Evolutionary conservation across 441 rosid genomes (phyloP), one percentile per base, ranked within the genome.

Genomic region (Melastoma candidum): DNA sequence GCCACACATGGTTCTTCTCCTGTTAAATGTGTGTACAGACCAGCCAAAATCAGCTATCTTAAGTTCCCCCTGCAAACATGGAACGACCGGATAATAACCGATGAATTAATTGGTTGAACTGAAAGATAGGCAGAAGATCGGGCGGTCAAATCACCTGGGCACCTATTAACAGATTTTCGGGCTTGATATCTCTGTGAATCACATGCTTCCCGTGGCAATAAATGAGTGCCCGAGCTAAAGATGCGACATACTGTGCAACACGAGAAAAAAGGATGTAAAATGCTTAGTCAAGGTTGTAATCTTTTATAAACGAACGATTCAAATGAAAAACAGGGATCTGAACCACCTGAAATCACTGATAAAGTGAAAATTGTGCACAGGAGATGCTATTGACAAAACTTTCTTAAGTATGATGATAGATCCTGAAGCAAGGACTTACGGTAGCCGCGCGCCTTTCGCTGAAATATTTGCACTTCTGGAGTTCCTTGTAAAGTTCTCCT

Each of bases 31-130:
- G 73, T 92, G 98, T 12, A 92, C 98, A 0, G 98, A 92, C 98
- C 95, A 92, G 60, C 97, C 98, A 73, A 92, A 92, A 57, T 92
- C 98, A 29, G 97, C 97, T 71, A 93, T 93, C 82, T 93, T 93
- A 46, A 88, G 95, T 66, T 86, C 98, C 48, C 98, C 98, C 98
- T 88, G 77, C 49, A 12, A 47, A 63, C 32, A 29, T 17, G 8
- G 41, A 32, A 32, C 41, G 8, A 32, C 41, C 6, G 41, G 41
- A 8, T 47, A 13, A 50, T 11, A 1, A 6, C 49, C n/a, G 11
- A 53, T 32, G 17, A 49, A 9, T 47, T 13, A 26, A 10, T 11
- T 27, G 5, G 22, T 12, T 11, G 55, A 36, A 44, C 17, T 25
- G 44, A 32, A 0, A 51, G 0, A 4, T 32, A 6, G 0, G 36